Base-by-base conservation (phyloP, 2,329 filamentous ascomycete genomes). In the Mariannaea sp. region DNA sequence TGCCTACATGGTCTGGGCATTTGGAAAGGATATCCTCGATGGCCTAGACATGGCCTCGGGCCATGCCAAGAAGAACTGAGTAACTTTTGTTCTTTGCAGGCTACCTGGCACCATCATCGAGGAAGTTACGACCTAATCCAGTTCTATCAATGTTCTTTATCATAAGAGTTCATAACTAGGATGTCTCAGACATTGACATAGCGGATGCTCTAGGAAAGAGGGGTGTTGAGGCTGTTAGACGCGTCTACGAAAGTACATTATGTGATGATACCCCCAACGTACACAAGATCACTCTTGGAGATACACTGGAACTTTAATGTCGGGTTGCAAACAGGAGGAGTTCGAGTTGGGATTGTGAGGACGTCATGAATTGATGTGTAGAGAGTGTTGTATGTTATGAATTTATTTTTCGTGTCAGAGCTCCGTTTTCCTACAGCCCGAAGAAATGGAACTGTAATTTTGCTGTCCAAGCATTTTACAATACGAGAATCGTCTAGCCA, bases 21-120 rank as follows among this genome's bases (percentile, higher is more conserved):
- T 83, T 36, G 80, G 80, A 20, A 58, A 65, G 42, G 78, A 83
- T 49, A 76, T 84, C 47, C 49, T 83, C 45, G 65, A 76, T 13
- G 77, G 73, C 0, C 68, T 84, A 27, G 69, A 73, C 4, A 61
- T 64, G 6, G 73, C 75, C 1, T 73, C 75, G 2, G 61, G 57
- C 5, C 66, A 67, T 20, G 53, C 65, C 49, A 80, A 80, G 65
- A 64, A 62, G 5, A 75, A 78, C 38, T 49, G 36, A 35, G 22
- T 12, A 16, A 19, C n/a, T 5, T n/a, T n/a, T 19, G 80, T 71
- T 3, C 20, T 9, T 26, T n/a, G 24, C 36, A 38, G 32, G 30
- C 41, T 17, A 19, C 43, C 30, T 27, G 10, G 12, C 36, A 7
- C 36, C 29, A 12, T 32, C 9, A 5, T n/a, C 13, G 13, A 6